Conservation (phyloP, 805 yeast species). For the Yamadazyma endophytica region DNA sequence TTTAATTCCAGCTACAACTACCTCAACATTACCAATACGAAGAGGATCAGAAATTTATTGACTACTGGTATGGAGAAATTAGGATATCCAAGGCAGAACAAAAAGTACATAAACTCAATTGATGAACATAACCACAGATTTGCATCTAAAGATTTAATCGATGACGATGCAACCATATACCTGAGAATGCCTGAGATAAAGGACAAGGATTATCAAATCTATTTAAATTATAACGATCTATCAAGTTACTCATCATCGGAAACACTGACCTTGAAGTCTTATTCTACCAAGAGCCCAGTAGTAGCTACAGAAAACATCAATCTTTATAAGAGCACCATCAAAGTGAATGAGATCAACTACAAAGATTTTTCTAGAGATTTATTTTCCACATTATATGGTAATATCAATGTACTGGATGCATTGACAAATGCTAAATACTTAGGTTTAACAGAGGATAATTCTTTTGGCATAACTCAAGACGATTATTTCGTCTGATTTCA, state of each 20-base stretch:
- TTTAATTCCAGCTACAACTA: slow-evolving; percentile 9
- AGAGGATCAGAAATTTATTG: slow-evolving; percentile 9
- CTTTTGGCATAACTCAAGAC: slow-evolving; percentile 8
- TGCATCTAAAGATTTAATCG: not conserved
- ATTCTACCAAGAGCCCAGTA: too few species aligned
- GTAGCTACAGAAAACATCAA: not conserved
- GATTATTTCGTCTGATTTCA: slow-evolving; percentile 8
- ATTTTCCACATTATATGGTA: slow-evolving; percentile 1
- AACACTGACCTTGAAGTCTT: too few species aligned
- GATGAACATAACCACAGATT: slow-evolving; percentile 1
- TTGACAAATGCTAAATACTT: slow-evolving; percentile 3
- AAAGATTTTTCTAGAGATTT: slow-evolving; percentile 3
- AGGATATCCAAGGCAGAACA: slow-evolving; percentile 8
- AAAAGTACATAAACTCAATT: not conserved
- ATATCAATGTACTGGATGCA: not conserved
- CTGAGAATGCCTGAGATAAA: slow-evolving; percentile 3
- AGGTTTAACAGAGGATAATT: slow-evolving; percentile 6
- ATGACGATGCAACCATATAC: slow-evolving; percentile 1
- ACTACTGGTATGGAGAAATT: slow-evolving; percentile 15
- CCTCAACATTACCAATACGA: slow-evolving; percentile 10
- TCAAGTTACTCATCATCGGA: not conserved
- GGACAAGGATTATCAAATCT: slow-evolving; percentile 3
- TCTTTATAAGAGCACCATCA: slow-evolving; percentile 7
- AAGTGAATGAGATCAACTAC: slow-evolving; percentile 1
- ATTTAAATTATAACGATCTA: slow-evolving; percentile 5